Base-by-base conservation (phyloP, 805 yeast genomes). In the Kodamaea nitidulidarum region DNA sequence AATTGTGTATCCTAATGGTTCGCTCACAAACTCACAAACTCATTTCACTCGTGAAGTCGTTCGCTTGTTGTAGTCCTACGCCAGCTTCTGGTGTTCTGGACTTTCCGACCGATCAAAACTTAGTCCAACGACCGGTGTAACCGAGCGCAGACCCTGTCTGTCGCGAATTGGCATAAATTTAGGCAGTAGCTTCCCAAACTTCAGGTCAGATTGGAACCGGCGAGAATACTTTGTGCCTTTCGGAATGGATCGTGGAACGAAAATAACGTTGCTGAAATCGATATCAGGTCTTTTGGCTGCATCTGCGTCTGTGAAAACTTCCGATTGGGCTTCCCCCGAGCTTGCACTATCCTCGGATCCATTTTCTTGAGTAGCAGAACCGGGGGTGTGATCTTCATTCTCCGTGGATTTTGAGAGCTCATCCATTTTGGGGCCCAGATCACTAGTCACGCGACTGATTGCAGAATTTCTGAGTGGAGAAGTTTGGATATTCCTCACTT, bases 241-340 rank as follows among this genome's bases (percentile, higher is more conserved):
- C 3, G 36, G 41, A 33, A 38, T 17, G 4, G 37, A 26, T 2
- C 41, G 15, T 10, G 41, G 37, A 18, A 38, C 41, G 9, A 38
- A 38, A 14, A 38, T 38, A 4, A 33, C 41, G 17, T 38, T 38
- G 25, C 34, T 32, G 35, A 31, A 38, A 12, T 35, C 32, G 4
- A 17, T 27, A 14, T 27, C 31, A 14, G 31, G 31, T 10, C 16
- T 14, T 14, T 27, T 15, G 7, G 22, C 22, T 6, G 22, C 8
- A 8, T 20, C 22, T 6, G 22, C 22, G 7, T 20, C 22, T 20
- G 22, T 20, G 22, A 20, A 20, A 20, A 20, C 22, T 6, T 20
- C 22, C 7, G 22, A 20, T 8, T 5, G 22, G 5, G 22, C 8
- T 25, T 7, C 27, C n/a, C 11, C 12, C 27, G 27, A 10, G 11